Base-by-base conservation (phyloP, 805 yeast genomes). In the Tetrapisispora phaffii region DNA sequence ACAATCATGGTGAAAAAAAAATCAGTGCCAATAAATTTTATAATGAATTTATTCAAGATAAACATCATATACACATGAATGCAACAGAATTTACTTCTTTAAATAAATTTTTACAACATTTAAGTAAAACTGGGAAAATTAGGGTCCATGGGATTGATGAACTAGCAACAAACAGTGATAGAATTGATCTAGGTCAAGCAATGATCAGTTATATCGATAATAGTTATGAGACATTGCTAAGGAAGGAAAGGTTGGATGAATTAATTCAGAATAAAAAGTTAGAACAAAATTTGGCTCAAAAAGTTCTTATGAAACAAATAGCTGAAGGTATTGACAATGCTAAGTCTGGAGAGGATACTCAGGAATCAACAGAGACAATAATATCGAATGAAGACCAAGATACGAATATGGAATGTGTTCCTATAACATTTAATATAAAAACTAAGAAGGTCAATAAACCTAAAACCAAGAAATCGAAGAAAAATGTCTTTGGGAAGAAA, bases 11-110 rank as follows among this genome's bases (percentile, higher is more conserved):
- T 5, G 85, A 85, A 42, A 88, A 87, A 61, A 66, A 69, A 47
- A 74, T 89, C 37, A 80, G 80, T 46, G 90, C 88, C 3, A 93
- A 93, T 66, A 75, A 79, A 57, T 87, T 86, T 56, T 93, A 93
- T 67, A 95, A 89, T 57, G 96, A 89, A 59, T 82, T 82, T 57
- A 90, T 93, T 46, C 73, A 75, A 48, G 85, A 90, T 59, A 77
- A 77, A 55, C 77, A 85, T 46, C 97, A 93, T 62, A 69, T 88
- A 10, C 98, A 90, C 62, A 77, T 93, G 82, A 88, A 87, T 54
- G 80, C 97, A 1, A 93, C 98, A 0, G 72, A 72, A 47, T 93
- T 94, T 86, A 62, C 72, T 3, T 75, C 83, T 1, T 64, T 93
- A 39, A 75, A 87, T 0, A 73, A 76, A 34, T 86, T 90, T 57